A percentile compares a stretch with the other conserved stretches of the same genome.
phyloP scores from a whole-genome alignment of 2,329 filamentous ascomycete genomes.

The Colletotrichum filicis region DNA sequence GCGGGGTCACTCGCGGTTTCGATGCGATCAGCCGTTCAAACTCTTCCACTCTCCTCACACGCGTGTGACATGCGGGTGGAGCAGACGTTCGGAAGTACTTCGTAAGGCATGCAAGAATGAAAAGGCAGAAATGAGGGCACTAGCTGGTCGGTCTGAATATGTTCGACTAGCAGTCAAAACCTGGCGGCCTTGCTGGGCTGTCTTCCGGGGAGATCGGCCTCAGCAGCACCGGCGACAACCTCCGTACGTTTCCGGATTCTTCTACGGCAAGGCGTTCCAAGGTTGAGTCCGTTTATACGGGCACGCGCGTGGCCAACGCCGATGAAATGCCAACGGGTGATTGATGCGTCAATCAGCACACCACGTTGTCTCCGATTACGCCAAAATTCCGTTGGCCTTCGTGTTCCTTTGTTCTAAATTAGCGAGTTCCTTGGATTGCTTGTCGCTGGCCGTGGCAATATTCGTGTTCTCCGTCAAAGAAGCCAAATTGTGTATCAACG shows the following conservation, averaged over 20 bases:
- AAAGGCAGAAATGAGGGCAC: not conserved
- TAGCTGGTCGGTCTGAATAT: not conserved
- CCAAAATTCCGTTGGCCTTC: not conserved
- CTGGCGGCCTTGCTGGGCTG: not conserved
- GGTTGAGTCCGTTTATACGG: slow-evolving; percentile 8
- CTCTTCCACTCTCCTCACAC: not conserved
- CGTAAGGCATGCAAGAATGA: not conserved
- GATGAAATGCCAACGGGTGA: slow-evolving; percentile 23
- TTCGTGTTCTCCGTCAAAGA: not conserved
- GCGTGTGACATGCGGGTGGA: slow-evolving; percentile 2
- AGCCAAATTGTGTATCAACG: not conserved
- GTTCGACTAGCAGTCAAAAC: not conserved
- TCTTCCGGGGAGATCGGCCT: not conserved
- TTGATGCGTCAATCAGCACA: slow-evolving; percentile 18
- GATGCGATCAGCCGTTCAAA: slow-evolving; percentile 14
- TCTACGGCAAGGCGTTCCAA: slow-evolving; percentile 17
- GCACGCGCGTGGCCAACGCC: slow-evolving; percentile 11
- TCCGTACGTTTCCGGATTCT: slow-evolving; percentile 1
- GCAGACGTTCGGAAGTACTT: not conserved
- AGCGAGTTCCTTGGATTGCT: not conserved
- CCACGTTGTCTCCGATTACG: slow-evolving; percentile 24
- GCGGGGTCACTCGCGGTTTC: slow-evolving; percentile 18
- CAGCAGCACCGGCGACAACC: slow-evolving; percentile 1
- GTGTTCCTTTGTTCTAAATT: not conserved
- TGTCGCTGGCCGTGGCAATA: not conserved